Evolutionary conservation across 371 early-diverging fungal genomes (phyloP).

Genomic region (Blakeslea trispora): DNA sequence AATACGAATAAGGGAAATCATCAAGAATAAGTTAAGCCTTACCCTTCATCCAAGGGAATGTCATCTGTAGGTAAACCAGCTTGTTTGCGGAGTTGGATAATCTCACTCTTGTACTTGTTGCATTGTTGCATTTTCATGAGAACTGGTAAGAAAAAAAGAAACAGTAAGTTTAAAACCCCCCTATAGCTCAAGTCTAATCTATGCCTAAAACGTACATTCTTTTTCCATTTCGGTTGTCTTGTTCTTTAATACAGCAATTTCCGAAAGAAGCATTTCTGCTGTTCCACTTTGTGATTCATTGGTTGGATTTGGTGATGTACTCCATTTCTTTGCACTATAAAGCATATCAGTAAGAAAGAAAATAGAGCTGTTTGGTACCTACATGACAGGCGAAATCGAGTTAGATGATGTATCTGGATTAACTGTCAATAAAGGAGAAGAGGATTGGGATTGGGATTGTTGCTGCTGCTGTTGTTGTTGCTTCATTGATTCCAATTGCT

Average conservation of each 20-base stretch:
- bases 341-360: background rate
- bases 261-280: conserved; percentile 71
- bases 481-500: conserved; percentile 60
- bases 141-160: conserved; percentile 26
- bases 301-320: conserved; percentile 35
- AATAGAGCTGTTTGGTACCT: conserved; percentile 4
- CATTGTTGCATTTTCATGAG: conserved; percentile 68
- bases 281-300: conserved; percentile 42
- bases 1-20: background rate
- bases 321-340: conserved; percentile 57
- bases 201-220: conserved; percentile 55
- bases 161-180: background rate
- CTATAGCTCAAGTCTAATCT: too few relatives aligned
- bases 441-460: background rate
- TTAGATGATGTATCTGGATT: conserved; percentile 28
- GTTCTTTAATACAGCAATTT: conserved; percentile 61
- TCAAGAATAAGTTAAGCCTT: background rate
- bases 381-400: conserved; percentile 36
- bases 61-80: conserved; percentile 60
- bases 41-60: conserved; percentile 58
- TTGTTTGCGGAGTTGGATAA: conserved; percentile 68
- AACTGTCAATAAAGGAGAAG: conserved; percentile 22
- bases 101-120: conserved; percentile 69
- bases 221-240: conserved; percentile 71
- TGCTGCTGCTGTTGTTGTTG: conserved; percentile 38